These are phyloP conservation scores for Russula abietina DNA, from an alignment of 768 basidiomycete species.

Conservation along the genomic window DNA sequence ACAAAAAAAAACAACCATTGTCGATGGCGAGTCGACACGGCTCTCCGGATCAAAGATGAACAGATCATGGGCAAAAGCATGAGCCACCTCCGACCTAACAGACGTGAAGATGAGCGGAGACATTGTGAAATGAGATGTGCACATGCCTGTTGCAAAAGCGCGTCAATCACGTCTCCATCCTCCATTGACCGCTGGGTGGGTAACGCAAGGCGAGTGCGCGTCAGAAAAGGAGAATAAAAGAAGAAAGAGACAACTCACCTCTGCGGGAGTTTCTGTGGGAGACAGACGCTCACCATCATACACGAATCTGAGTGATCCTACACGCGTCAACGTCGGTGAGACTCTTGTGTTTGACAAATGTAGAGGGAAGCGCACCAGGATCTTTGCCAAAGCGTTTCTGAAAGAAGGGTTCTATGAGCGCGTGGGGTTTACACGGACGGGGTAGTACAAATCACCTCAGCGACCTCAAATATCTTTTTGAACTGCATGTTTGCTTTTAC, in stretches of 20 bases:
- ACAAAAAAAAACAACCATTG: slow-evolving; percentile 8
- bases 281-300: slow-evolving; percentile 22
- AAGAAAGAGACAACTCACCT: background rate
- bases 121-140: background rate
- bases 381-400: slow-evolving; percentile 24
- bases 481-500: slow-evolving; percentile 25
- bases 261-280: slow-evolving; percentile 20
- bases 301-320: slow-evolving; percentile 22
- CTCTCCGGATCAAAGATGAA: background rate
- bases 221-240: background rate
- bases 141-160: slow-evolving; percentile 22
- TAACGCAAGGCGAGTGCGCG: background rate
- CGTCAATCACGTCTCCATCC: slow-evolving; percentile 23
- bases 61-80: background rate
- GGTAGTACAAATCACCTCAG: slow-evolving; percentile 13
- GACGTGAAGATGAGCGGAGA: background rate
- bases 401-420: background rate
- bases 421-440: background rate
- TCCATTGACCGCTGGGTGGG: slow-evolving; percentile 21
- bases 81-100: slow-evolving; percentile 14
- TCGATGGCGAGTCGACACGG: background rate
- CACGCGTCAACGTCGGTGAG: background rate
- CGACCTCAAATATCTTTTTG: slow-evolving; percentile 24
- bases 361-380: slow-evolving; percentile 18
- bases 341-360: background rate